These are phyloP conservation scores for Ambrosia trifida DNA, from an alignment of 129 eudicot species.

Conservation along the genomic window DNA sequence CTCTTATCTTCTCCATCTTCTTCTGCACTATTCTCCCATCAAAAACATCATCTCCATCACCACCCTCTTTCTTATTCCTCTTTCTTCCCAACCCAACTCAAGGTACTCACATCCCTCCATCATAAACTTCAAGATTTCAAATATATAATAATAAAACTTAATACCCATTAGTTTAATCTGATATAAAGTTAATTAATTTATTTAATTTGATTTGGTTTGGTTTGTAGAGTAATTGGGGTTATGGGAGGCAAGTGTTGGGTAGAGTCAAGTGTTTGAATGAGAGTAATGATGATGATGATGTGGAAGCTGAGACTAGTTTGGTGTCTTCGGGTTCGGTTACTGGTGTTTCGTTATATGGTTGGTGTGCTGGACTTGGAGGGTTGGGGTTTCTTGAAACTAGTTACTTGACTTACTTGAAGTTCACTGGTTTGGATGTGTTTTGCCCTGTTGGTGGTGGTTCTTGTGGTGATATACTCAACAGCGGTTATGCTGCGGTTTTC, in stretches of 20 bases:
- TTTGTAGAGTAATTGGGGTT: constrained; percentile 29
- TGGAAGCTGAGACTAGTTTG: constrained; percentile 34
- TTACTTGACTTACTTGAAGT: constrained; percentile 70
- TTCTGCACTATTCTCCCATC: background rate
- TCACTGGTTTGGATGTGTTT: constrained; percentile 73
- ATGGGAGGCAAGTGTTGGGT: constrained; percentile 33
- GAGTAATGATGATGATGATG: constrained; percentile 31
- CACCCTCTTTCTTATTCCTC: constrained; percentile 24
- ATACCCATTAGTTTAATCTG: constrained; percentile 7
- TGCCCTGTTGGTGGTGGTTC: constrained; percentile 81
- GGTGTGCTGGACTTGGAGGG: constrained; percentile 84
- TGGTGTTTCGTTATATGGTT: constrained; percentile 63
- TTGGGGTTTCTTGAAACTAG: constrained; percentile 81
- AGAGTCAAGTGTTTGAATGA: constrained; percentile 58
- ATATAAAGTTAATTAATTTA: constrained; percentile 4
- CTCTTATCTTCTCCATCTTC: constrained; percentile 34
- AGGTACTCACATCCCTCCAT: constrained; percentile 44
- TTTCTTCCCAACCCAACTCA: constrained; percentile 27
- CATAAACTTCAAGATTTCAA: constrained; percentile 6
- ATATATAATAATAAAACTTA: background rate
- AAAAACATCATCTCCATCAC: constrained; percentile 17
- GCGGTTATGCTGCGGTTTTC: constrained; percentile 67
- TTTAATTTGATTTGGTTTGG: background rate
- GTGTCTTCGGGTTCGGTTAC: constrained; percentile 19
- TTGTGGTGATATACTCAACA: constrained; percentile 71